phyloP scores from a whole-genome alignment of 2,329 filamentous ascomycete species.

The Stylonectria norvegica region DNA sequence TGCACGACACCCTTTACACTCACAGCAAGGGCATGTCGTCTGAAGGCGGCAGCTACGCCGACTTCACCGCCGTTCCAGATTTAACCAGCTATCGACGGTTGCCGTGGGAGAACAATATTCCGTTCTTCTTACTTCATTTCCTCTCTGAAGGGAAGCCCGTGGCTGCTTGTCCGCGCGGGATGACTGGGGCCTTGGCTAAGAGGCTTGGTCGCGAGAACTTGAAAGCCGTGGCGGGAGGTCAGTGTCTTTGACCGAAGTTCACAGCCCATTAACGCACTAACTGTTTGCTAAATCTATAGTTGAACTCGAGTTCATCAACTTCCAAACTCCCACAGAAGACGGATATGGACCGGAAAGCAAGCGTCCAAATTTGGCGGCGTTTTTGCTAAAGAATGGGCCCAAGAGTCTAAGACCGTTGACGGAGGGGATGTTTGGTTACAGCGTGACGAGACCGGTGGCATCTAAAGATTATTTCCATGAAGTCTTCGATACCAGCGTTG shows the following conservation, averaged over 20 bases:
- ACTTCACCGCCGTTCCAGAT: slow-evolving; percentile 71
- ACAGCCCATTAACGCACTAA: background rate
- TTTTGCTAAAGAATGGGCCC: slow-evolving; percentile 62
- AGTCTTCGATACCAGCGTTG: slow-evolving; percentile 66
- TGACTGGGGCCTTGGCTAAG: slow-evolving; percentile 58
- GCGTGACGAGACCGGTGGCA: slow-evolving; percentile 69
- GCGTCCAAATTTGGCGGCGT: slow-evolving; percentile 61
- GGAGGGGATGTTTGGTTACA: slow-evolving; percentile 83
- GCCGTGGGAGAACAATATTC: slow-evolving; percentile 74
- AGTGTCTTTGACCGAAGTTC: no score
- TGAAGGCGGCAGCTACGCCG: slow-evolving; percentile 73
- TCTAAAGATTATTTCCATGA: slow-evolving; percentile 80
- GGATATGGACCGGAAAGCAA: slow-evolving; percentile 33
- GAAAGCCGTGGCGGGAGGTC: slow-evolving; percentile 74
- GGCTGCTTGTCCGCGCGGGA: slow-evolving; percentile 66
- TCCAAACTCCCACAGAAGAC: slow-evolving; percentile 31
- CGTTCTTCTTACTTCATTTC: slow-evolving; percentile 74
- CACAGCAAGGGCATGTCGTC: slow-evolving; percentile 73
- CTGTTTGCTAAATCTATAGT: no score
- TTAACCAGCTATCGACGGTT: slow-evolving; percentile 68
- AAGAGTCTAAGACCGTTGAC: slow-evolving; percentile 65
- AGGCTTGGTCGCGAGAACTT: slow-evolving; percentile 61
- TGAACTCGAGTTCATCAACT: slow-evolving; percentile 68
- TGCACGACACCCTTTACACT: slow-evolving; percentile 79
- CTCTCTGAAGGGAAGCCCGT: slow-evolving; percentile 66